A percentile compares a stretch with the other conserved stretches of the same genome.
Conservation (phyloP, 495 filamentous ascomycete genomes). For the Chaetomium fimeti region DNA sequence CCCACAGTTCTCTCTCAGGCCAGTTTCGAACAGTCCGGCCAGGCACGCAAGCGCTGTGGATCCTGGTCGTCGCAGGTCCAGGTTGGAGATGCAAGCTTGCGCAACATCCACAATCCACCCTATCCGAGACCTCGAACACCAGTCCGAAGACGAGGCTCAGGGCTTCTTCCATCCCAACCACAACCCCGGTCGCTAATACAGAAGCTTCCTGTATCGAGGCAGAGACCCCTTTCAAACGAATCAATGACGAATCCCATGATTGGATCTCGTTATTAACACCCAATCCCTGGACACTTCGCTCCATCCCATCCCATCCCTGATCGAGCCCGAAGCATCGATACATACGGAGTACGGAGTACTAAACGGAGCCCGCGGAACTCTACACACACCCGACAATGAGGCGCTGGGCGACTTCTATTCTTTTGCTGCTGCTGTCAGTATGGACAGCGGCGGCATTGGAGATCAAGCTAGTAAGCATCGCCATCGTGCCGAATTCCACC, state of each 20-base stretch:
- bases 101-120: slow-evolving; percentile 13
- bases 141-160: neutral
- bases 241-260: slow-evolving; percentile 5
- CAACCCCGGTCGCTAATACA: neutral
- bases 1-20: neutral
- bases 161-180: slow-evolving; percentile 1
- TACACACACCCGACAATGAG: slow-evolving; percentile 39
- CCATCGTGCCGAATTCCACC: neutral
- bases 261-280: neutral
- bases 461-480: slow-evolving; percentile 50
- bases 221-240: neutral
- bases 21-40: slow-evolving; percentile 8
- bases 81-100: slow-evolving; percentile 21
- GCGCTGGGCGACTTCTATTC: slow-evolving; percentile 40
- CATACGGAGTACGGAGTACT: neutral
- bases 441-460: slow-evolving; percentile 62
- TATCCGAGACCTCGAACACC: neutral
- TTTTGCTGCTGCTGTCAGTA: slow-evolving; percentile 51
- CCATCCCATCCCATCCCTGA: neutral
- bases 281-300: slow-evolving; percentile 10
- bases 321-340: neutral
- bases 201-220: neutral
- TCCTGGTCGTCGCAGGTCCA: neutral
- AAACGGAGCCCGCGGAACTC: neutral
- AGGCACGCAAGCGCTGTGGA: neutral